Conservation (phyloP, 1,139 yeast genomes). For the Zygosaccharomyces sapae region DNA sequence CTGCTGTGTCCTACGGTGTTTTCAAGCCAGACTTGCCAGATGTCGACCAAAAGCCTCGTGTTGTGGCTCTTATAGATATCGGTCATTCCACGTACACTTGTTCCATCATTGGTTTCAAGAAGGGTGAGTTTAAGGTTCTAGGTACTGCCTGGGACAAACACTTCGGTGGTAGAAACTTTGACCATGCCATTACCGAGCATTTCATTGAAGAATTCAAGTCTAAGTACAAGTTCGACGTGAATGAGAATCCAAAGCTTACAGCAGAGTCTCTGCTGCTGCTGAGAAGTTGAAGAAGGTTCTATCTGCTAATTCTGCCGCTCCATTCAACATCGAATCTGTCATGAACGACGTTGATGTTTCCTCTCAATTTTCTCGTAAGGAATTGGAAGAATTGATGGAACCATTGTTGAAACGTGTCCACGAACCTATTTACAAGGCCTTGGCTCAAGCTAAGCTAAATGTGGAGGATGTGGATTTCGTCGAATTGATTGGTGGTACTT, state of each 20-base stretch:
- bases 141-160: constrained; percentile 92
- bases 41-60: constrained; percentile 68
- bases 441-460: constrained; percentile 71
- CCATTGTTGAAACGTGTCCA: constrained; percentile 76
- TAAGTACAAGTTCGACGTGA: constrained; percentile 90
- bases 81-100: constrained; percentile 97
- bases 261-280: constrained; percentile 86
- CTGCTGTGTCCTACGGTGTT: constrained; percentile 98
- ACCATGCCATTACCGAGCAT: constrained; percentile 87
- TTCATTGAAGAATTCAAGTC: constrained; percentile 87
- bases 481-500: constrained; percentile 96
- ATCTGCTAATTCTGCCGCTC: constrained; percentile 94
- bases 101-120: constrained; percentile 84
- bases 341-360: constrained; percentile 97
- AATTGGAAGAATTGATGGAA: constrained; percentile 80
- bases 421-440: constrained; percentile 76
- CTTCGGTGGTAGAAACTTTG: constrained; percentile 98
- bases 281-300: constrained; percentile 93
- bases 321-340: constrained; percentile 90
- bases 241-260: constrained; percentile 90
- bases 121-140: constrained; percentile 90
- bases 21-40: constrained; percentile 93
- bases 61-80: constrained; percentile 89
- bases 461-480: constrained; percentile 77
- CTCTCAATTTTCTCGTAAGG: constrained; percentile 83